Percentiles rank a stretch among this genome's conserved stretches.
These are phyloP conservation scores for Leptomonas pyrrhocoris DNA, from an alignment of 208 protist species.

Conservation along the genomic window DNA sequence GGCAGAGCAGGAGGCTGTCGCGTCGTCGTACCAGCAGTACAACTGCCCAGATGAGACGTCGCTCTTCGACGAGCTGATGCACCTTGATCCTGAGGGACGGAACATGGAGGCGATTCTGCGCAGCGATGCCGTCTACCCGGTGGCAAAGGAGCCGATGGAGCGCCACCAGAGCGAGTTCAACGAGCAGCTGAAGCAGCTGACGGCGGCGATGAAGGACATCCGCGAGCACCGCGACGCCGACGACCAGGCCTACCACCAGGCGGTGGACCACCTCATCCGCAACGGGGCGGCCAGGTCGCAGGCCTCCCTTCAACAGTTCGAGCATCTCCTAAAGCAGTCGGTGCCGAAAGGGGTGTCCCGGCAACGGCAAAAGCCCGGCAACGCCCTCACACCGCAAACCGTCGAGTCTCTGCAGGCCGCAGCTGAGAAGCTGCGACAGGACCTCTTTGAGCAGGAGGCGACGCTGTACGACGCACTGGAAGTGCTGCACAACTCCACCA, in stretches of 20 bases:
- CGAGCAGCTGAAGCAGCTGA: constrained; percentile 81
- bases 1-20: constrained; percentile 46
- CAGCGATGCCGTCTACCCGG: constrained; percentile 54
- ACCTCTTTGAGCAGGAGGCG: constrained; percentile 76
- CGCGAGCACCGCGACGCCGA: constrained; percentile 63
- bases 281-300: constrained; percentile 44
- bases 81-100: constrained; percentile 58
- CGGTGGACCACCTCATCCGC: constrained; percentile 44
- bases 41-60: constrained; percentile 84
- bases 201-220: constrained; percentile 76
- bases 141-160: constrained; percentile 75
- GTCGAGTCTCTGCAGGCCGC: constrained; percentile 34
- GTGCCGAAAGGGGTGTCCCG: constrained; percentile 36
- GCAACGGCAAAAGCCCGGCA: background rate
- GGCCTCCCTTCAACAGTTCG: constrained; percentile 64
- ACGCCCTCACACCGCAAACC: constrained; percentile 18
- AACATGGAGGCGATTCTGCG: constrained; percentile 64
- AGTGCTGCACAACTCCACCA: constrained; percentile 63
- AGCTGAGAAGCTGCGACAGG: constrained; percentile 47
- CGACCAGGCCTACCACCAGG: constrained; percentile 49
- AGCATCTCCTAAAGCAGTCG: constrained; percentile 58
- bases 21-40: constrained; percentile 66
- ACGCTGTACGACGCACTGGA: constrained; percentile 77
- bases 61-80: constrained; percentile 79
- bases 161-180: constrained; percentile 80